Conservation (phyloP, 106 monocot genomes). For the Dioscorea dumetorum region DNA sequence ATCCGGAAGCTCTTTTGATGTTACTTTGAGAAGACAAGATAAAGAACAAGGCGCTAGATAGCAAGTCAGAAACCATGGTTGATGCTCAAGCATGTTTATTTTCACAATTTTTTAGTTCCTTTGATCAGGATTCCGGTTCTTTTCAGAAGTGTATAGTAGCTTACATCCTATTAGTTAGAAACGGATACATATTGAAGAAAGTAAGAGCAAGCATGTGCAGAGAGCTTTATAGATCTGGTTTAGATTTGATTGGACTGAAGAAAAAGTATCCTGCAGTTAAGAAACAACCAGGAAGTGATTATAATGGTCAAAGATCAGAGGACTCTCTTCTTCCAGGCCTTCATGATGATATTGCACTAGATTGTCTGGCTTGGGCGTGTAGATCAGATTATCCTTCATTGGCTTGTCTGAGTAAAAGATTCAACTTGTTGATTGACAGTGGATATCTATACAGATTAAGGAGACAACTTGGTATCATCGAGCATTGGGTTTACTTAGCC, state of each 20-base stretch:
- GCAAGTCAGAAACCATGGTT: slow-evolving; percentile 6
- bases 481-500: slow-evolving; percentile 88
- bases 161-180: slow-evolving; percentile 12
- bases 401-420: slow-evolving; percentile 26
- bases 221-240: background rate
- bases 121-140: slow-evolving; percentile 6
- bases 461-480: slow-evolving; percentile 23
- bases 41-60: background rate
- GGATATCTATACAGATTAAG: slow-evolving; percentile 32
- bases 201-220: background rate
- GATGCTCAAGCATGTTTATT: slow-evolving; percentile 6
- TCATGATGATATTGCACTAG: slow-evolving; percentile 21
- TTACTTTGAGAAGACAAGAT: background rate
- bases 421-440: slow-evolving; percentile 20
- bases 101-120: background rate
- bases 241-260: slow-evolving; percentile 1
- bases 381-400: slow-evolving; percentile 32
- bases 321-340: slow-evolving; percentile 19
- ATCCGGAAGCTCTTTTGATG: no score
- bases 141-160: slow-evolving; percentile 15
- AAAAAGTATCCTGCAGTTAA: slow-evolving; percentile 7
- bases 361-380: slow-evolving; percentile 24
- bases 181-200: slow-evolving; percentile 1
- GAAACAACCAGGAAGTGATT: slow-evolving; percentile 1
- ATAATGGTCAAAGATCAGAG: slow-evolving; percentile 11